Evolutionary conservation across 257 asterid genomes (phyloP), one percentile per base, ranked within the genome.

Genomic region (Coffea eugenioides): DNA sequence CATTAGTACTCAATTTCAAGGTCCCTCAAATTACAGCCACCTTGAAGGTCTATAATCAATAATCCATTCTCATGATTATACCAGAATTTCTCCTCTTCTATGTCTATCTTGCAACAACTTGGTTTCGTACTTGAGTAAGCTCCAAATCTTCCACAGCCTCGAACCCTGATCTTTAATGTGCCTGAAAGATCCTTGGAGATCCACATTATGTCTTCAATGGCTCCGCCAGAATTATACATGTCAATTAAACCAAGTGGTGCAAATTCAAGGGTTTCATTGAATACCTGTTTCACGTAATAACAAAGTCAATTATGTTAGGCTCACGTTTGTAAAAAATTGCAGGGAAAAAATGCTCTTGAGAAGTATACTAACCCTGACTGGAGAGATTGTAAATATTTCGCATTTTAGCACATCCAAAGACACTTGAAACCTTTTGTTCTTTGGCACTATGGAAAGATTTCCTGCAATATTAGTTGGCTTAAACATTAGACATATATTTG

Each of bases 111-210:
- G 59, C 90, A 86, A 51, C 21, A 69, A 21, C 86, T 83, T 62
- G 94, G 97, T 81, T 76, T 88, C 45, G 70, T 64, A 59, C 92
- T 91, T 0, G 96, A 91, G 83, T 90, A 92, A 52, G 93, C 92
- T 87, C 97, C 97, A 76, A 92, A 87, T 66, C 85, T 36, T 62
- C 96, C 96, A 34, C 84, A 73, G 64, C 96, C 94, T 86, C 93
- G 80, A 56, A 85, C 85, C 84, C 68, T 88, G 77, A 92, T 69
- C 66, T 72, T 82, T 43, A 88, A 41, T 16, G 75, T 23, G 66
- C 73, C 36, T 18, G 84, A 73, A 65, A 76, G 49, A 56, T 64
- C 75, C 9, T 57, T 57, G 41, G 48, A 34, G 41, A 54, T 82
- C 67, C 81, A 75, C 69, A 20, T 77, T 27, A 88, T 15, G 67